Base-by-base conservation (phyloP, 345 rosid genomes). In the Syzygium oleosum region DNA sequence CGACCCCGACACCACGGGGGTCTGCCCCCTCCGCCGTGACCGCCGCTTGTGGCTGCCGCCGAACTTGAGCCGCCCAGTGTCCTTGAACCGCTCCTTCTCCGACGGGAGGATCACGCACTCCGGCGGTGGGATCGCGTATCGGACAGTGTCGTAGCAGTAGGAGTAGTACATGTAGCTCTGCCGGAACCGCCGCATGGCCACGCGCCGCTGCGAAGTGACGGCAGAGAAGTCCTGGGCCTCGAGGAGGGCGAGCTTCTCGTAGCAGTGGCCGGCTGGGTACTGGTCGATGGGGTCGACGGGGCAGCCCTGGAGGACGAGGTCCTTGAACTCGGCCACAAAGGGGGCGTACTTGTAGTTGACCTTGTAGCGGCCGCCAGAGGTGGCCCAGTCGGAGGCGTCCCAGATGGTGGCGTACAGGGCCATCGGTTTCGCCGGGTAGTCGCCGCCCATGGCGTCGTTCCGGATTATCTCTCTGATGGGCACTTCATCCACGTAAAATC, bases 371-470 rank as follows among this genome's bases (percentile, higher is more conserved):
- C 99, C 99, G 3, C 99, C 98, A 1, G 93, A 89, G 10, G 99
- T 97, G 21, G 99, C 98, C 99, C 99, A 98, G 83, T 87, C 92
- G 0, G 99, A 97, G 12, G 96, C 99, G 46, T 98, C 99, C 99
- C 99, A 98, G n/a, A 97, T 96, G 2, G 99, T 97, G 22, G 98
- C 97, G 52, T 97, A 97, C 29, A 98, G 84, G 4, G 96, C 58
- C 99, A 98, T 97, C 25, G 99, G 99, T 90, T 95, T 97, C 13
- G 95, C 89, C 52, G 99, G 98, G 87, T 91, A 98, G 56, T 98
- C 99, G 0, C 90, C 90, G 2, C 97, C 96, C 99, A 95, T 98
- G 87, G 89, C 97, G 4, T 91, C 93, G 8, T 65, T 93, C 41
- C 95, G 90, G 25, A 94, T 88, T 12, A 96, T 93, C 86, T 95